phyloP scores from a whole-genome alignment of 768 basidiomycete genomes.

The Lactarius deliciosus region DNA sequence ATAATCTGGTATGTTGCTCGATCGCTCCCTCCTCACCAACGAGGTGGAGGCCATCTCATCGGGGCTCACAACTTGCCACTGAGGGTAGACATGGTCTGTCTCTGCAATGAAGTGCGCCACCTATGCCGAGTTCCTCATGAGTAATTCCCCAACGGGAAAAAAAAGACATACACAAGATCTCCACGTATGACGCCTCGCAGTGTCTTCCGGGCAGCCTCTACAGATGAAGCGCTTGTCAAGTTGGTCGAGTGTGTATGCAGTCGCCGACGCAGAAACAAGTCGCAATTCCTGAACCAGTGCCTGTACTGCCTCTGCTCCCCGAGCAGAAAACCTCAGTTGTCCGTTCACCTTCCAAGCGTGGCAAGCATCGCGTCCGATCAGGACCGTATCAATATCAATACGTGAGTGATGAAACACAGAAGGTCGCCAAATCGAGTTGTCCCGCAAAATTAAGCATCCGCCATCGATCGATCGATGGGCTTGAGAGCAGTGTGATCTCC shows the following conservation, averaged over 20 bases:
- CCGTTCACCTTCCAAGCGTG: slow-evolving; percentile 22
- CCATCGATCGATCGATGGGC: slow-evolving; percentile 14
- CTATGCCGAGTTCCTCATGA: slow-evolving; percentile 4
- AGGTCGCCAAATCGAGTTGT: slow-evolving; percentile 22
- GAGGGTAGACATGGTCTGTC: slow-evolving; percentile 4
- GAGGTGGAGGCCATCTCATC: not conserved
- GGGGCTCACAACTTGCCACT: slow-evolving; percentile 3
- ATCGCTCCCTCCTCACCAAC: not conserved
- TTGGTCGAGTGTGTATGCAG: slow-evolving; percentile 10
- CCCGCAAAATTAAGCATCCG: slow-evolving; percentile 18
- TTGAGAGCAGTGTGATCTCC: slow-evolving; percentile 16
- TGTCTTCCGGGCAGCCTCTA: slow-evolving; percentile 1
- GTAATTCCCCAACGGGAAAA: not conserved
- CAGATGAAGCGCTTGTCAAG: slow-evolving; percentile 13
- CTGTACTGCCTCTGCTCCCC: slow-evolving; percentile 17
- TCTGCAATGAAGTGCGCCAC: slow-evolving; percentile 11
- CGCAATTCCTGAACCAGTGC: slow-evolving; percentile 5
- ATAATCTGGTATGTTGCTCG: too few relatives aligned
- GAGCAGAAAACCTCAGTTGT: slow-evolving; percentile 2
- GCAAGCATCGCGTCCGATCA: slow-evolving; percentile 27
- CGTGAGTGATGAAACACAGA: slow-evolving; percentile 18
- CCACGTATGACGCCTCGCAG: slow-evolving; percentile 1
- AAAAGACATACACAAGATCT: slow-evolving; percentile 17
- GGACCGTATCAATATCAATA: not conserved
- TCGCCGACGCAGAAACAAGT: slow-evolving; percentile 7